phyloP scores from a whole-genome alignment of 2,329 filamentous ascomycete species.

The Diaporthe sp. region DNA sequence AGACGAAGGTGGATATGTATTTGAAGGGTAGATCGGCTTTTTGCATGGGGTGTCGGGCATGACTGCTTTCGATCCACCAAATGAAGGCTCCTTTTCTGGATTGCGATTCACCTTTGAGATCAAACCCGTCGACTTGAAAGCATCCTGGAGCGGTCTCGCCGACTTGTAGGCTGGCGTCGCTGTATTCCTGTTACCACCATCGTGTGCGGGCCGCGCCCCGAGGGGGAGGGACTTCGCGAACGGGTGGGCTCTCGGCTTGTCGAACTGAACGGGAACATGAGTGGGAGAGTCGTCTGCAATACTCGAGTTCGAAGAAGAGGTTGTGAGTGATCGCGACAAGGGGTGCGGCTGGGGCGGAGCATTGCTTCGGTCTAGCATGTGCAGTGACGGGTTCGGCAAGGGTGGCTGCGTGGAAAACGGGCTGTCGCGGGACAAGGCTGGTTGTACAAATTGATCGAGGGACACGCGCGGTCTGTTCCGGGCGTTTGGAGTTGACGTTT shows the following conservation, averaged over 20 bases:
- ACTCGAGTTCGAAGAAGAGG: constrained; percentile 86
- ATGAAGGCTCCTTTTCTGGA: constrained; percentile 72
- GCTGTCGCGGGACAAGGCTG: constrained; percentile 67
- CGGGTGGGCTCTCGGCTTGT: constrained; percentile 58
- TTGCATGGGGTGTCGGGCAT: constrained; percentile 98
- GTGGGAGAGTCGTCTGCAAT: constrained; percentile 78
- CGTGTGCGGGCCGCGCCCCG: constrained; percentile 63
- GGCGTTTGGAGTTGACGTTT: constrained; percentile 66
- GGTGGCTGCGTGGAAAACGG: constrained; percentile 68
- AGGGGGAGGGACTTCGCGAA: constrained; percentile 83
- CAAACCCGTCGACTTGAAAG: constrained; percentile 93
- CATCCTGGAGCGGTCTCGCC: constrained; percentile 80
- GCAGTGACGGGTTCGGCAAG: constrained; percentile 64
- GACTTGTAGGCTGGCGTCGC: constrained; percentile 84
- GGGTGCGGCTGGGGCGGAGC: constrained; percentile 75
- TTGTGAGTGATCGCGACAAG: constrained; percentile 85
- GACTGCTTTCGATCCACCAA: constrained; percentile 64
- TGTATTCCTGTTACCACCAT: constrained; percentile 63
- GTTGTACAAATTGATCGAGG: constrained; percentile 79
- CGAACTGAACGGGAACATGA: constrained; percentile 66
- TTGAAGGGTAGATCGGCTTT: constrained; percentile 77
- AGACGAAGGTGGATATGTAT: constrained; percentile 70
- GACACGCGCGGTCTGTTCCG: constrained; percentile 79
- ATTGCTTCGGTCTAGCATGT: constrained; percentile 55
- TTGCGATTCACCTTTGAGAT: constrained; percentile 94